Base-by-base conservation (phyloP, 768 basidiomycete species). In the Boletales sp. region DNA sequence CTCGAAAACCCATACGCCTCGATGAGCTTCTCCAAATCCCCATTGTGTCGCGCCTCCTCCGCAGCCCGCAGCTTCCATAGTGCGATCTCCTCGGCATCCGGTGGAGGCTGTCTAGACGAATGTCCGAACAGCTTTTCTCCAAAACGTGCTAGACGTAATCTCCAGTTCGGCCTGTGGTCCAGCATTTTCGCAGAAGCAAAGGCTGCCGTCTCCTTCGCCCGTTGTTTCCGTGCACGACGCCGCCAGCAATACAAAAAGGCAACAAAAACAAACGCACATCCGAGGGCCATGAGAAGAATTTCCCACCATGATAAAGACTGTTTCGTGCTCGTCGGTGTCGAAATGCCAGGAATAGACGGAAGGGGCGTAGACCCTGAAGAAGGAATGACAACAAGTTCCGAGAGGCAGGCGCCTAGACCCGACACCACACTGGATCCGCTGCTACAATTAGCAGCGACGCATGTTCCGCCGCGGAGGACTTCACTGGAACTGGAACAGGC, bases 281-380 rank as follows among this genome's bases (percentile, higher is more conserved):
- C 87, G 34, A 90, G 78, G 0, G 83, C 74, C 86, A 91, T 91
- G 48, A 91, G 78, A 48, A 91, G 72, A 56, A 91, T 90, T 70
- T 92, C 76, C 88, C 89, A 91, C 89, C 90, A 91, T 51, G 72
- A 70, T 9, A 90, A 70, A 19, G 73, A 57, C 24, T 70, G 72
- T 18, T 60, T 64, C 15, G 57, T 67, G 45, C 47, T 52, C 2
- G 75, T 76, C 0, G 86, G 84, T n/a, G 76, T 69, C 38, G 75
- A 63, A 51, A 84, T 65, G 24, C 86, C 85, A 2, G 83, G 75
- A 51, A 84, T 68, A 12, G 77, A 67, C 19, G 84, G 83, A 18
- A 83, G 68, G 18, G 72, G 39, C 6, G 63, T 55, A 8, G 71
- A 60, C 34, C 66, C 66, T n/a, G 70, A 61, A 37, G 40, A 65